Conservation (phyloP, 495 filamentous ascomycete species). For the Platismatia glauca region DNA sequence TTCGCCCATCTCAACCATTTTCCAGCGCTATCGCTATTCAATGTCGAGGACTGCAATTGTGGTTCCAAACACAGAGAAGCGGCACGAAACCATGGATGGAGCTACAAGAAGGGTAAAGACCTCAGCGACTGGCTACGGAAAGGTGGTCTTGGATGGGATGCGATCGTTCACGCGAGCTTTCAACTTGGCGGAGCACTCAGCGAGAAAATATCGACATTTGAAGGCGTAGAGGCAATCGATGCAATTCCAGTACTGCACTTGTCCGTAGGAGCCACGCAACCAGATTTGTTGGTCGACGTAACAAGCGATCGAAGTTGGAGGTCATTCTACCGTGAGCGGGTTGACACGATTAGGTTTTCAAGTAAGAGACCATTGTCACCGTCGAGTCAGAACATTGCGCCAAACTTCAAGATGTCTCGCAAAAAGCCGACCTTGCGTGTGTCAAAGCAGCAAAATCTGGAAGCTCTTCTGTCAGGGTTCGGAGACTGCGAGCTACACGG, state of each 20-base stretch:
- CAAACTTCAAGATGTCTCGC: not conserved
- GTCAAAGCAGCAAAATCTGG: conserved; percentile 20
- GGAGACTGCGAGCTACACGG: not conserved
- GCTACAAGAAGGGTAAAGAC: conserved; percentile 9
- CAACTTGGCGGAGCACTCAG: conserved; percentile 7
- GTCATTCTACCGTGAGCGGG: conserved; percentile 3
- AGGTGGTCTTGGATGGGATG: conserved; percentile 16
- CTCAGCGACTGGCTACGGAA: conserved; percentile 5
- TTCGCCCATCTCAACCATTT: conserved; percentile 23
- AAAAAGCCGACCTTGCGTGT: conserved; percentile 13
- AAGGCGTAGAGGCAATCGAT: conserved; percentile 8
- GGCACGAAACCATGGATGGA: conserved; percentile 16
- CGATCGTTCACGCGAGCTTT: conserved; percentile 9
- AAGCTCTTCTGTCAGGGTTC: conserved; percentile 18
- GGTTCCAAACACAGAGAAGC: conserved; percentile 3
- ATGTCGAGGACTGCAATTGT: conserved; percentile 16
- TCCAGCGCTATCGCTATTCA: conserved; percentile 21
- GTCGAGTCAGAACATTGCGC: not conserved
- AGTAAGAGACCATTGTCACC: conserved; percentile 1
- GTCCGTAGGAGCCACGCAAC: conserved; percentile 4
- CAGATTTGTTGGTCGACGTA: conserved; percentile 6
- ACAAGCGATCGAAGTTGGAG: not conserved
- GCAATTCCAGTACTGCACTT: conserved; percentile 15
- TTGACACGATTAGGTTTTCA: not conserved
- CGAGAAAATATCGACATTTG: not conserved